These are phyloP conservation scores for Rhizopus arrhizus DNA, from an alignment of 371 early-diverging fungal genomes.

Conservation along the genomic window DNA sequence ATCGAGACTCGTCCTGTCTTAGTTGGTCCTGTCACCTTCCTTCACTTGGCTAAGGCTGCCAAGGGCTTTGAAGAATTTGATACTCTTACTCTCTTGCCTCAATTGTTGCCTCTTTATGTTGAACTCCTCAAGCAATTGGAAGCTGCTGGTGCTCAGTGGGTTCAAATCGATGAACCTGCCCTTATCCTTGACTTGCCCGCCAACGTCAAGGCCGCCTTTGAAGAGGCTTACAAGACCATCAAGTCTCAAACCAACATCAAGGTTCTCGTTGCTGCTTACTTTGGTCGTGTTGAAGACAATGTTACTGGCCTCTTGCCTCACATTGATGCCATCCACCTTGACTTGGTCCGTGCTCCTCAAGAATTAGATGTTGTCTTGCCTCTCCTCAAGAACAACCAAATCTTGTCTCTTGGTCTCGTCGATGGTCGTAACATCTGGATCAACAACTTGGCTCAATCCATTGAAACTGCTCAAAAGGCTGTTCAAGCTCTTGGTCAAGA, in stretches of 20 bases:
- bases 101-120: constrained; percentile 79
- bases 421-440: constrained; percentile 98
- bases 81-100: constrained; percentile 72
- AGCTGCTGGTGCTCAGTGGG: constrained; percentile 88
- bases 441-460: constrained; percentile 77
- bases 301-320: constrained; percentile 67
- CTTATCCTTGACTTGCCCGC: constrained; percentile 76
- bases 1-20: constrained; percentile 90
- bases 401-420: constrained; percentile 87
- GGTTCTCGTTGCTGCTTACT: constrained; percentile 90
- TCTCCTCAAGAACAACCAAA: constrained; percentile 54
- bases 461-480: constrained; percentile 70
- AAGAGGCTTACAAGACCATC: constrained; percentile 70
- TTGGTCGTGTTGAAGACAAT: constrained; percentile 84
- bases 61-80: constrained; percentile 67
- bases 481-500: constrained; percentile 68
- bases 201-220: constrained; percentile 50
- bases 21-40: constrained; percentile 90
- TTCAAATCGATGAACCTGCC: constrained; percentile 93
- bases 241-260: constrained; percentile 62
- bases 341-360: constrained; percentile 85
- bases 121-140: constrained; percentile 76
- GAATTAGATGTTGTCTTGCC: constrained; percentile 76
- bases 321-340: constrained; percentile 86
- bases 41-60: constrained; percentile 82